Conservation (phyloP, 176 grass and related monocot species). For the Eragrostis curvula region DNA sequence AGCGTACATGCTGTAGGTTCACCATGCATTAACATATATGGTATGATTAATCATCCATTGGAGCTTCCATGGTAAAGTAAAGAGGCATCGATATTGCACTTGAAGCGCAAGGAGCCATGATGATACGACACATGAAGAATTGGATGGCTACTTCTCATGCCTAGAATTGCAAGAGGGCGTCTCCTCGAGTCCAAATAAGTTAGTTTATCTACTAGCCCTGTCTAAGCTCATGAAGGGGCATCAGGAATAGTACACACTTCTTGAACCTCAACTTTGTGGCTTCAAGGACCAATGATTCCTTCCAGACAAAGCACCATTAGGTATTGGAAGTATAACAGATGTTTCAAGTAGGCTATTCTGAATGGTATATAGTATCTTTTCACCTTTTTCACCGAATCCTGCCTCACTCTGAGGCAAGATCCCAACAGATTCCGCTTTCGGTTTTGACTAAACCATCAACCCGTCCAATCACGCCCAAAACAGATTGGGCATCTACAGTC, state of each 20-base stretch:
- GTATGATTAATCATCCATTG: background rate
- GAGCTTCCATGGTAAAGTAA: background rate
- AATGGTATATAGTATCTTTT: background rate
- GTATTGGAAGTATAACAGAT: background rate
- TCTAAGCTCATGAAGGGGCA: slow-evolving; percentile 5
- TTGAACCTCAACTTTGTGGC: background rate
- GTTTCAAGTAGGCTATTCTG: background rate
- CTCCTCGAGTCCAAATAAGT: background rate
- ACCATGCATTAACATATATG: background rate
- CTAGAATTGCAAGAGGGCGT: background rate
- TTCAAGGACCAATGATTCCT: background rate
- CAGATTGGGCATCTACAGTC: background rate
- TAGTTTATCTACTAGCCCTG: background rate
- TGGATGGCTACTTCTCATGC: background rate
- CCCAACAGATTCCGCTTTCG: background rate
- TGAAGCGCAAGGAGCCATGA: background rate
- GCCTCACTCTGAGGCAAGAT: background rate
- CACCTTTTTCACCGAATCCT: background rate
- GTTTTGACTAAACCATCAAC: background rate
- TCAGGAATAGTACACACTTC: background rate
- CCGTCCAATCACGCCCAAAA: background rate
- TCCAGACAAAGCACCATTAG: background rate
- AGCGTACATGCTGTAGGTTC: background rate
- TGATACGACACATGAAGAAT: background rate
- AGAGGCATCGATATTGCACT: background rate